Evolutionary conservation across 2,329 filamentous ascomycete species (phyloP), one percentile per base, ranked within the genome.

Genomic region (Xylaria sp.): DNA sequence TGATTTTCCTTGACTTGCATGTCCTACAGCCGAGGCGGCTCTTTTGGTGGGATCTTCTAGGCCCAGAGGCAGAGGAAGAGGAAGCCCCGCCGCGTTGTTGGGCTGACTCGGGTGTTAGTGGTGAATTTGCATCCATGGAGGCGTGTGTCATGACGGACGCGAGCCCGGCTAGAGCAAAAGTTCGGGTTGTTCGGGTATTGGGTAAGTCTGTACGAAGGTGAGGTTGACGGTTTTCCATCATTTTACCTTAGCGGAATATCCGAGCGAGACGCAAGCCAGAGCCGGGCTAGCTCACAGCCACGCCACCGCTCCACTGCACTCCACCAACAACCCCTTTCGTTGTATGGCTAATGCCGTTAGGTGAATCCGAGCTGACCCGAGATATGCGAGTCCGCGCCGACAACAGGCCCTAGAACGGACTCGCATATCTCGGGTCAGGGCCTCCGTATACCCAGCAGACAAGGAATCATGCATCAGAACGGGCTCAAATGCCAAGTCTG

Each of bases 1-100:
- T 52, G 38, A 59, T 40, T 52, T 52, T 52, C 12, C 56, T 45
- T 15, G 56, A 52, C 56, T 46, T 59, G 56, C 56, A 52, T 4
- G 38, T 59, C 56, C 38, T 52, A 11, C 38, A 46, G 11, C 56
- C 56, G 2, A 23, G 28, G 19, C 38, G 46, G 37, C 56, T 52
- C 37, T 51, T 58, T 3, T n/a, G n/a, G 45, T 37, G 46, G 37
- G 46, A 11, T 45, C 35, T 45, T 28, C 45, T 58, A 3, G 38
- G 47, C 6, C n/a, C 28, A 35, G 47, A 35, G 17, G 47, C 11
- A 31, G 47, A 31, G 28, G 28, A 31, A 31, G 28, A 31, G 28
- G 28, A 5, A 31, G 28, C 28, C 28, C 31, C 47, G 9, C 47
- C n/a, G 35, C 28, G 28, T 31, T 31, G 31, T 21, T 35, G 47